Conservation (phyloP, 257 asterid genomes). For the Nicotiana benthamiana region DNA sequence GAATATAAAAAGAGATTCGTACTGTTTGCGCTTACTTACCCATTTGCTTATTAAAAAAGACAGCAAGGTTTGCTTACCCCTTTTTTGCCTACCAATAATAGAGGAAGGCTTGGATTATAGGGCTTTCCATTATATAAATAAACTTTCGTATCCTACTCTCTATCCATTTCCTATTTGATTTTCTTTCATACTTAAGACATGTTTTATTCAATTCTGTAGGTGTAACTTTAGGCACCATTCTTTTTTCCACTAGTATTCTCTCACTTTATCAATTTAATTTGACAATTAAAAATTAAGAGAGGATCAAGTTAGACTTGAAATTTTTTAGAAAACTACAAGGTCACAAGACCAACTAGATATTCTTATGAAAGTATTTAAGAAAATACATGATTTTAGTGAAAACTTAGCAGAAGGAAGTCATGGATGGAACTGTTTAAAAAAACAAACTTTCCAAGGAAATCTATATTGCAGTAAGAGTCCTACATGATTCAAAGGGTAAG, state of each 20-base stretch:
- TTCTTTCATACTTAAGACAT: neutral
- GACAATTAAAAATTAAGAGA: neutral
- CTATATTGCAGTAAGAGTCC: neutral
- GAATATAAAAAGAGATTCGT: too few species aligned
- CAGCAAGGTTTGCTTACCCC: too few species aligned
- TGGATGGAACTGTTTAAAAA: neutral
- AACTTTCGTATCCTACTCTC: neutral
- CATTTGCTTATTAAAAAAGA: too few species aligned
- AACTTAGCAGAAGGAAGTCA: neutral
- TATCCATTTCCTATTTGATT: neutral
- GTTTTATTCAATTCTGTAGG: neutral
- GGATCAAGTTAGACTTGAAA: neutral
- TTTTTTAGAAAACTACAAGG: neutral
- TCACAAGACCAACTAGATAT: neutral
- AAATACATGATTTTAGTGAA: neutral
- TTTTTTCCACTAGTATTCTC: neutral
- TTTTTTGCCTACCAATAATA: too few species aligned
- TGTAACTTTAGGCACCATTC: neutral
- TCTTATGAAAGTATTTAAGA: neutral
- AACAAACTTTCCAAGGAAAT: neutral
- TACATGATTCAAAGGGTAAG: neutral
- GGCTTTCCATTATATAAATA: too few species aligned
- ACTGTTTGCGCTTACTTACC: too few species aligned
- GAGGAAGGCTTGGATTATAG: too few species aligned
- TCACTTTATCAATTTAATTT: neutral